A percentile compares a stretch with the other conserved stretches of the same genome.
Conservation (phyloP, 352 stramenopile species). For the Pythium biforme region DNA sequence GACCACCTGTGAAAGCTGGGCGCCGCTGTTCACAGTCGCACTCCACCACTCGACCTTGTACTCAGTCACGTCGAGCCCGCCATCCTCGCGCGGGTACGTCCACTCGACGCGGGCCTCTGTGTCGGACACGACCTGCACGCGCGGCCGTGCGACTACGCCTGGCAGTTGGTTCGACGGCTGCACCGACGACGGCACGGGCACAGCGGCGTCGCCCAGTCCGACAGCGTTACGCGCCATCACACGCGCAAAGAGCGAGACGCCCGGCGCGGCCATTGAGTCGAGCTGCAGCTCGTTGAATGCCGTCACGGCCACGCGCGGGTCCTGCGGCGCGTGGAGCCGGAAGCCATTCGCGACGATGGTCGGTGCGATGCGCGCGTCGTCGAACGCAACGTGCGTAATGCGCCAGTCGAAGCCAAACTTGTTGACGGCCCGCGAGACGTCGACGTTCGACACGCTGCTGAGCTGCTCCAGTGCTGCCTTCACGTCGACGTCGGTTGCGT, state of each 20-base stretch:
- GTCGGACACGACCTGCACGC: conserved; percentile 51
- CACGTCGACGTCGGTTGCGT: conserved; percentile 88
- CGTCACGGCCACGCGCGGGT: conserved; percentile 47
- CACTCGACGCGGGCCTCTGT: conserved; percentile 78
- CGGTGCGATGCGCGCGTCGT: conserved; percentile 12
- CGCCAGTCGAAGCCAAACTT: conserved; percentile 91
- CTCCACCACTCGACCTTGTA: conserved; percentile 81
- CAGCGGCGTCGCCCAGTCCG: conserved; percentile 42
- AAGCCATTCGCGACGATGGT: conserved; percentile 49
- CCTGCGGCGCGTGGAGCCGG: conserved; percentile 43
- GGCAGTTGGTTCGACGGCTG: conserved; percentile 59
- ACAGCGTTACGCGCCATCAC: conserved; percentile 59
- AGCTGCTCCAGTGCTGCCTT: conserved; percentile 93
- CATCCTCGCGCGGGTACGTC: conserved; percentile 61
- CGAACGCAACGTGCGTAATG: conserved; percentile 91
- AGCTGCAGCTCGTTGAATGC: conserved; percentile 48
- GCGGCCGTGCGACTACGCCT: conserved; percentile 30
- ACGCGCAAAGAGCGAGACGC: conserved; percentile 57
- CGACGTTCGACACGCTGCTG: conserved; percentile 82
- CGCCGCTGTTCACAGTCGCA: conserved; percentile 31
- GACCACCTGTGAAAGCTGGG: conserved; percentile 52
- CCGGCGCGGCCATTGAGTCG: conserved; percentile 28
- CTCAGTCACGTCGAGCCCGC: conserved; percentile 67
- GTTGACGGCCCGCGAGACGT: conserved; percentile 81
- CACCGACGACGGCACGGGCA: conserved; percentile 43